Evolutionary conservation across 805 yeast genomes (phyloP).

Genomic region (Yamadazyma insecticola): DNA sequence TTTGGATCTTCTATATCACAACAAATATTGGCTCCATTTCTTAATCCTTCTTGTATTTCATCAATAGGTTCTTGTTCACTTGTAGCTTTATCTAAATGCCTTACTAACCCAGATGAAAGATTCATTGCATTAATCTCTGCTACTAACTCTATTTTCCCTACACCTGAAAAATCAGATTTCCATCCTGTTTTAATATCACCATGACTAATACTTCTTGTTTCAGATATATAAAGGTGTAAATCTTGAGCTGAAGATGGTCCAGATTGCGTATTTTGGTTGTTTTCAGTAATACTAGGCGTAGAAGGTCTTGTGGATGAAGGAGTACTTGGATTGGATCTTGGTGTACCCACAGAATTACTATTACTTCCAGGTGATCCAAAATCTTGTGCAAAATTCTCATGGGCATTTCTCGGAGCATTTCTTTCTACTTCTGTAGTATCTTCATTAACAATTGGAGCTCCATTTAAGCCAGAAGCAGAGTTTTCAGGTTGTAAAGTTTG

Average conservation of each 20-base stretch:
- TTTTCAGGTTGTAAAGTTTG: neutral
- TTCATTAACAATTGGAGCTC: conserved; percentile 8
- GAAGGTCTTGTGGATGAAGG: conserved; percentile 1
- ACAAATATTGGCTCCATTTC: conserved; percentile 50
- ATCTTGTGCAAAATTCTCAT: conserved; percentile 23
- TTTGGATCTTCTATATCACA: conserved; percentile 83
- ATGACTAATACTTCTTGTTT: conserved; percentile 62
- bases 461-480: conserved; percentile 8
- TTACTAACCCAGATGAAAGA: conserved; percentile 49
- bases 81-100: conserved; percentile 41
- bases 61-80: conserved; percentile 23
- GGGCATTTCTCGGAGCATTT: conserved; percentile 19
- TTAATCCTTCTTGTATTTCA: conserved; percentile 22
- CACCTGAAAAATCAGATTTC: conserved; percentile 83
- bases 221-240: conserved; percentile 55
- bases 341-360: neutral
- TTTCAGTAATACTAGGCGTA: neutral
- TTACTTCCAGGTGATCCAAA: conserved; percentile 10
- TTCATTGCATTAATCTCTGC: conserved; percentile 63
- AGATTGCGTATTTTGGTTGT: conserved; percentile 1
- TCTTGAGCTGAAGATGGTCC: conserved; percentile 16
- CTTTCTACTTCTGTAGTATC: conserved; percentile 15
- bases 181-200: conserved; percentile 90
- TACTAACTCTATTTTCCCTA: conserved; percentile 75
- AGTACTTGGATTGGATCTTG: neutral